Conservation (phyloP, 2,329 filamentous ascomycete species). For the Hypoxylon sp. region DNA sequence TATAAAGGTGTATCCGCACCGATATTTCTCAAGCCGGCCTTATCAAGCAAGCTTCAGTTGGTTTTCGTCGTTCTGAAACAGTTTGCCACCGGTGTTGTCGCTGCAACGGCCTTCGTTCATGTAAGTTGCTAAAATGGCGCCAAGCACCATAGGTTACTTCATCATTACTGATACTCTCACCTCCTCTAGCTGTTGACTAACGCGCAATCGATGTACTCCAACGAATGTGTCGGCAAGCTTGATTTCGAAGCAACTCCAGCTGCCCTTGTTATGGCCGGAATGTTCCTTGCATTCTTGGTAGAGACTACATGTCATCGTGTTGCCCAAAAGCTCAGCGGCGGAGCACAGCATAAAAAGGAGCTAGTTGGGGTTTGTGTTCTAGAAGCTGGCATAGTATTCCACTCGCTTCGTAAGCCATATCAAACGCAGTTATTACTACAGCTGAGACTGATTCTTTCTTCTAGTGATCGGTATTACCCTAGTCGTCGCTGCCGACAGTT, state of each 20-base stretch:
- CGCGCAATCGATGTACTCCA: conserved; percentile 79
- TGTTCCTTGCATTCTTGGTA: conserved; percentile 80
- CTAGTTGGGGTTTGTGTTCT: conserved; percentile 76
- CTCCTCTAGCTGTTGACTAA: conserved; percentile 76
- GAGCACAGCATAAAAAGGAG: conserved; percentile 37
- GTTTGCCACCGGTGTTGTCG: conserved; percentile 80
- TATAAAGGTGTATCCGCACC: conserved; percentile 72
- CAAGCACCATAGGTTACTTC: neutral
- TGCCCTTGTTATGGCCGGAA: conserved; percentile 80
- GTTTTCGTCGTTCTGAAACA: conserved; percentile 78
- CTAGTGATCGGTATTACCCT: conserved; percentile 75
- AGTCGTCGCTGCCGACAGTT: conserved; percentile 70
- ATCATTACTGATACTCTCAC: neutral
- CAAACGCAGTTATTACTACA: neutral
- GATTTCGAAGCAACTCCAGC: conserved; percentile 78
- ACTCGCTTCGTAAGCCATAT: conserved; percentile 73
- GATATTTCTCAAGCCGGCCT: conserved; percentile 72
- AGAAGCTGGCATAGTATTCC: conserved; percentile 82
- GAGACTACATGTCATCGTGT: conserved; percentile 77
- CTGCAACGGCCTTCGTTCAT: conserved; percentile 79
- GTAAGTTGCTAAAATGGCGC: conserved; percentile 57
- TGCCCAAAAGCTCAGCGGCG: conserved; percentile 56
- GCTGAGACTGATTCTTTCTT: conserved; percentile 29
- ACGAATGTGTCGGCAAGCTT: conserved; percentile 76
- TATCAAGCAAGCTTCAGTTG: conserved; percentile 64